phyloP scores from a whole-genome alignment of 2,329 filamentous ascomycete genomes.

The Chalaropsis ovoidea region DNA sequence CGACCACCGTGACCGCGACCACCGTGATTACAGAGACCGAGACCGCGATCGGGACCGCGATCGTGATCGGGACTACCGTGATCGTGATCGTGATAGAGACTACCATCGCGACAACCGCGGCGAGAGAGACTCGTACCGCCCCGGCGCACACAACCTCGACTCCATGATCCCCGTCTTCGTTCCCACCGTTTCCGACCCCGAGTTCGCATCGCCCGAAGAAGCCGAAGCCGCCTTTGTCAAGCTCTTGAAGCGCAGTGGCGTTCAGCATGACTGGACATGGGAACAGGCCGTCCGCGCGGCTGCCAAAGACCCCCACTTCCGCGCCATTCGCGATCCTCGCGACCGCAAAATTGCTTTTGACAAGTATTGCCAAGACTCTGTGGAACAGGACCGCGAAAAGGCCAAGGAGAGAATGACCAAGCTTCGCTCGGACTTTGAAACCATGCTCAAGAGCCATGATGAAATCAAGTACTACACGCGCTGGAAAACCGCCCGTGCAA shows the following conservation, averaged over 20 bases:
- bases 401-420: constrained; percentile 89
- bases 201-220: constrained; percentile 71
- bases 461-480: constrained; percentile 96
- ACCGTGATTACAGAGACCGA: constrained; percentile 30
- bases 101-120: constrained; percentile 28
- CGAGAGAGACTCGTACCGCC: constrained; percentile 32
- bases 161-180: constrained; percentile 34
- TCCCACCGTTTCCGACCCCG: constrained; percentile 58
- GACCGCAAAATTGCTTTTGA: constrained; percentile 86
- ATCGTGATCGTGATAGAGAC: constrained; percentile 35
- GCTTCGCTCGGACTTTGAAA: constrained; percentile 84
- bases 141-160: constrained; percentile 15
- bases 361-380: constrained; percentile 84
- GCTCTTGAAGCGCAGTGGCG: constrained; percentile 70
- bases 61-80: constrained; percentile 29
- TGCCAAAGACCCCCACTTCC: constrained; percentile 84
- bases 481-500: constrained; percentile 90
- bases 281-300: constrained; percentile 76
- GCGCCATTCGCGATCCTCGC: constrained; percentile 83
- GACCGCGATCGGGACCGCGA: constrained; percentile 29
- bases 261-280: constrained; percentile 89
- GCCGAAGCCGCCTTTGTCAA: constrained; percentile 91
- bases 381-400: constrained; percentile 84
- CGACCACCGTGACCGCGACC: constrained; percentile 23
- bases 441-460: constrained; percentile 90